Conservation (phyloP, 164 flowering plant species). For the Euptelea pleiosperma region DNA sequence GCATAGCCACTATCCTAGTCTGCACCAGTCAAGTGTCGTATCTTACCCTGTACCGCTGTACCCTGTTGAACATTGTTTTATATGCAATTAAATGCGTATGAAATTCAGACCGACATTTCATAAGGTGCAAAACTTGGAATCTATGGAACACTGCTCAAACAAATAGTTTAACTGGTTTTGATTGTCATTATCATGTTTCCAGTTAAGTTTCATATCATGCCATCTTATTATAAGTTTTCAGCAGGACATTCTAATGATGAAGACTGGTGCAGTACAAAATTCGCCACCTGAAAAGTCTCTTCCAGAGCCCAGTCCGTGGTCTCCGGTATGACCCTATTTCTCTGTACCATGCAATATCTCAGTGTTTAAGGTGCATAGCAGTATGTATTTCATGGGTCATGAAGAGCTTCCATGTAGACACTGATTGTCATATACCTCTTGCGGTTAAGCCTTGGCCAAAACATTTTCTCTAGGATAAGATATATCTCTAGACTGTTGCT, state of each 20-base stretch:
- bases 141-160: too few relatives aligned
- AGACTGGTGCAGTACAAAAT: conserved; percentile 89
- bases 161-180: too few relatives aligned
- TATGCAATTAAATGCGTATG: too few relatives aligned
- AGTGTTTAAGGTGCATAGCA: neutral
- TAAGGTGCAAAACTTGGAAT: too few relatives aligned
- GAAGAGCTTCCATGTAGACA: neutral
- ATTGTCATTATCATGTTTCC: too few relatives aligned
- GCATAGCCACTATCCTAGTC: too few relatives aligned
- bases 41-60: too few relatives aligned
- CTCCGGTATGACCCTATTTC: conserved; percentile 63
- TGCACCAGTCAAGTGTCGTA: too few relatives aligned
- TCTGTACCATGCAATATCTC: neutral
- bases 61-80: too few relatives aligned
- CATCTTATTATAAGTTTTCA: conserved; percentile 7
- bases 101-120: too few relatives aligned
- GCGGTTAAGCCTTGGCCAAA: neutral
- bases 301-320: conserved; percentile 92
- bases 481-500: neutral
- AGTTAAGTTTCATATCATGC: neutral
- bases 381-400: neutral
- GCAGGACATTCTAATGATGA: conserved; percentile 78
- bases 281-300: conserved; percentile 78
- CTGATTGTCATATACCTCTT: neutral
- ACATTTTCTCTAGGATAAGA: neutral